Base-by-base conservation (phyloP, 768 basidiomycete species). In the Tulasnella sp. region DNA sequence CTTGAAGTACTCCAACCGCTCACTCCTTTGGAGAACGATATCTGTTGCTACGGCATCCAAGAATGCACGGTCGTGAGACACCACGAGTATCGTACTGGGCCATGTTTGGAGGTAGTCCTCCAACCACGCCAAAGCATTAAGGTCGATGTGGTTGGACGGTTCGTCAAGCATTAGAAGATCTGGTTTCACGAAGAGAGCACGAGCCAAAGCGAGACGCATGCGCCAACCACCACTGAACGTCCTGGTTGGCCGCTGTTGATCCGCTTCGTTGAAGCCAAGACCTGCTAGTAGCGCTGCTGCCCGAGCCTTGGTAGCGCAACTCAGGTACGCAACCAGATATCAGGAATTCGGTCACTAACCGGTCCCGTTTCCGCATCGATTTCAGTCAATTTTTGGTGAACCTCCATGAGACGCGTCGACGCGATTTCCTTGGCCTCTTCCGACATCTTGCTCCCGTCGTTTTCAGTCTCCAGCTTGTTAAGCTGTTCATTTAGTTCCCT, bases 351-450 rank as follows among this genome's bases (percentile, higher is more conserved):
- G n/a, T 29, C 12, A 43, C 96, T 73, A 6, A 90, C 84, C n/a
- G 96, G 96, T 2, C 92, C 96, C 66, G 86, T 94, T 67, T 88
- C 94, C 2, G 94, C 94, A 63, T 99, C 96, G 83, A 99, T 98
- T 48, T 99, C 96, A n/a, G 91, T 82, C 43, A 98, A 70, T 45
- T 85, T 78, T 43, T 84, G 73, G 66, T 98, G 96, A 4, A 96
- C 86, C 61, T 99, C 94, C 1, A 86, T 82, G 31, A 98, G 68
- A 53, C 92, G 76, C 6, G 78, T 74, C 2, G 84, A 81, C 1
- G 87, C 76, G 62, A 93, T 93, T 65, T 96, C 92, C 63, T 85
- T 78, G 12, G 86, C 82, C 64, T 88, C 88, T 63, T 84, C 86
- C 36, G 86, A 81, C 14, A 83, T 77, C 62, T 84, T 85, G 40